Evolutionary conservation across 2,329 filamentous ascomycete species (phyloP), one percentile per base, ranked within the genome.

Genomic region (Pseudocercospora musae): DNA sequence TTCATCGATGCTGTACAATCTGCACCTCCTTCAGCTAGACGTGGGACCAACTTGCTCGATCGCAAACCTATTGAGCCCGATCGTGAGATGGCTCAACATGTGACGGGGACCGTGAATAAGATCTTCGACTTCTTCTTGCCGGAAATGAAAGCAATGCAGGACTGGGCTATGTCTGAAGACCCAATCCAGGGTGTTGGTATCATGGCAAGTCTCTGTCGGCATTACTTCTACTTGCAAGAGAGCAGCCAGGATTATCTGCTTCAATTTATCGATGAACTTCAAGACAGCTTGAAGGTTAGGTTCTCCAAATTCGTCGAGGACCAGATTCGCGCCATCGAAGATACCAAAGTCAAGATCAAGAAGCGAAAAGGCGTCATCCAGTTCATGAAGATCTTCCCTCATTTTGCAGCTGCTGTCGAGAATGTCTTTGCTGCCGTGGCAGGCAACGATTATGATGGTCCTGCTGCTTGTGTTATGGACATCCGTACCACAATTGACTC

Each of bases 311-410:
- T 98, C 70, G 87, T 98, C 8, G 94, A 98, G 68, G 92, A 96
- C 67, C 95, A 99, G 75, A 90, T 98, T 62, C 90, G 91, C 25
- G 93, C 92, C 4, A 96, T 98, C 66, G 95, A 98, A 78, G 95
- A 98, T 65, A 98, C 93, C 42, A 98, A 98, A 78, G 94, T 99
- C 76, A 97, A 97, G 81, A 92, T 97, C 78, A 97, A 96, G 82
- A 98, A 98, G 82, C 89, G 95, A 69, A 97, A 96, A 79, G 94
- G 95, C 10, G 91, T 99, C 60, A 97, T 98, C 71, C 88, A 89
- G 15, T 98, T 98, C 76, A 94, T 98, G 81, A 90, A 91, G 67
- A 89, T 94, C 44, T 98, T 98, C 81, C 95, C 94, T 0, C 82
- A 88, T 62, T 97, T 97, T 78, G 88, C 88, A n/a, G 78, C 85